Evolutionary conservation across 495 filamentous ascomycete species (phyloP), one percentile per base, ranked within the genome.

Genomic region (Glonium stellatum): DNA sequence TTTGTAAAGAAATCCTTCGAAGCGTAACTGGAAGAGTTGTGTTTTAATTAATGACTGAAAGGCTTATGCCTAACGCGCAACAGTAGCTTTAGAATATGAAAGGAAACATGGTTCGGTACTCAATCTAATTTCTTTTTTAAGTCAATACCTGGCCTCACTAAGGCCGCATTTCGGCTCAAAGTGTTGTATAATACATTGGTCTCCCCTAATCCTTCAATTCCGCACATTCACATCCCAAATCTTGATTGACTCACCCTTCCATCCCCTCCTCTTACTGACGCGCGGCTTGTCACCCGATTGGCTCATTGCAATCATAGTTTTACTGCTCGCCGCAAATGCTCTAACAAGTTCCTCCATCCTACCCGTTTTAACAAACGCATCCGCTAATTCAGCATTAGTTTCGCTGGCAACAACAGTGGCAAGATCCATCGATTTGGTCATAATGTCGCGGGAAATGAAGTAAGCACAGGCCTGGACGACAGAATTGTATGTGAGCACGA

Each of bases 321-420:
- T 87, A 72, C 88, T 88, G 54, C 82, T 82, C 55, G 80, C 70
- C 0, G 90, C 89, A 67, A 95, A 82, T 22, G 79, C 79, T 64
- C 87, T 83, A 22, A 93, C 79, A 9, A 96, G 77, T 78, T 93
- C 88, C 59, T 80, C 78, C 86, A 95, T 87, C 34, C 88, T 80
- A 9, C 80, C 77, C 11, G 82, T 77, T 48, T 78, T 77, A 35
- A 84, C 69, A 63, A 96, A 88, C 63, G 81, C 80, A 34, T 78
- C 74, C 23, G 83, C 81, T 34, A 95, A 68, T 54, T 86, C 82
- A 39, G 84, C 81, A 23, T 68, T 69, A 47, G 70, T 75, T 54
- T 83, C 82, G 47, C 85, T 80, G 10, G 86, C 84, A 13, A 95
- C 79, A 21, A 82, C 69, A 5, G 83, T 80, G 0, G 87, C 82